These are phyloP conservation scores for Ceratobasidium sp. DNA, from an alignment of 1,284 basidiomycete species.

Conservation along the genomic window DNA sequence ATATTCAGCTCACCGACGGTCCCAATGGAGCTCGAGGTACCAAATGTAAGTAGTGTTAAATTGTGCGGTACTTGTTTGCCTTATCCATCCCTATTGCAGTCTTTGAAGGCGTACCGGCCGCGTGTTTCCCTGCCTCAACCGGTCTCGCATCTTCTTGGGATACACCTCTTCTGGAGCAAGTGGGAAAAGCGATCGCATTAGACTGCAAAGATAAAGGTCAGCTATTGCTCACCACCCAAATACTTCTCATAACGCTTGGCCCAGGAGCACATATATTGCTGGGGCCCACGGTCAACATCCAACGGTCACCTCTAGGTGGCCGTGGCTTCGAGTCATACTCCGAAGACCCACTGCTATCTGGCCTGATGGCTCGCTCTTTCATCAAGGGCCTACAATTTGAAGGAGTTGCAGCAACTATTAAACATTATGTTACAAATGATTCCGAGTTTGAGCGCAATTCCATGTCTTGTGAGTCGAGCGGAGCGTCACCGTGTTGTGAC, in stretches of 20 bases:
- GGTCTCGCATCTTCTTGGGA: slow-evolving; percentile 48
- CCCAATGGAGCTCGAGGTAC: slow-evolving; percentile 46
- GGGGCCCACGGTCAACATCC: slow-evolving; percentile 48
- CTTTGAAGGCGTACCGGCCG: slow-evolving; percentile 18
- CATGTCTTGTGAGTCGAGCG: slow-evolving; percentile 27
- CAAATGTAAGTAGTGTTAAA: background rate
- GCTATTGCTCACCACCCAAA: background rate
- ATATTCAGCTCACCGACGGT: slow-evolving; percentile 24
- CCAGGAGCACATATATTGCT: slow-evolving; percentile 41
- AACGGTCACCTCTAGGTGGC: slow-evolving; percentile 44
- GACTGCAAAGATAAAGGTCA: slow-evolving; percentile 44
- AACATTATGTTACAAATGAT: slow-evolving; percentile 54
- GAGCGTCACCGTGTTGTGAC: slow-evolving; percentile 33
- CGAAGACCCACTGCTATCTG: slow-evolving; percentile 54
- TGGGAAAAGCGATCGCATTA: slow-evolving; percentile 43
- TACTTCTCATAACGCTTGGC: background rate
- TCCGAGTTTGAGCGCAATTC: slow-evolving; percentile 26
- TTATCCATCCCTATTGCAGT: background rate
- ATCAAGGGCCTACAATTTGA: slow-evolving; percentile 71
- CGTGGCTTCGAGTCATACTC: slow-evolving; percentile 47
- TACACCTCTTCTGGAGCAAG: slow-evolving; percentile 36
- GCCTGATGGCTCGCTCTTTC: slow-evolving; percentile 69
- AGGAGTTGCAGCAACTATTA: slow-evolving; percentile 69
- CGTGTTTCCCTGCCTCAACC: slow-evolving; percentile 43
- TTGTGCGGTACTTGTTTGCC: background rate